These are phyloP conservation scores for Metschnikowia lachancei DNA, from an alignment of 805 yeast species.

Conservation along the genomic window DNA sequence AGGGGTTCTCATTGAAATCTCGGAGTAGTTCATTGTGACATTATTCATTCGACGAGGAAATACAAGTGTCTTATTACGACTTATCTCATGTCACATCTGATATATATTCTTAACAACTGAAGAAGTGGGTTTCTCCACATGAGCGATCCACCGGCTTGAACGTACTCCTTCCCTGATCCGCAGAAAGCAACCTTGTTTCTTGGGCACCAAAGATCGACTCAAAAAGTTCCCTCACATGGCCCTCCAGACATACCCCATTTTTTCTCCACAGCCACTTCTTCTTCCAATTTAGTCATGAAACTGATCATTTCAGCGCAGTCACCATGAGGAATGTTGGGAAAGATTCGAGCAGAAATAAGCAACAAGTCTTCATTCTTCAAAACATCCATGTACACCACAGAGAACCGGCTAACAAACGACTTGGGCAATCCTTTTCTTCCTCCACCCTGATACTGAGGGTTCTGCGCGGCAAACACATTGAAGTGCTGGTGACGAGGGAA, in stretches of 20 bases:
- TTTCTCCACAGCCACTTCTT: constrained; percentile 57
- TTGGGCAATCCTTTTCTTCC: constrained; percentile 98
- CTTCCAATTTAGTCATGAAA: constrained; percentile 67
- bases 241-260: constrained; percentile 78
- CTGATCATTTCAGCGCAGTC: constrained; percentile 55
- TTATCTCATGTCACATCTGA: too few relatives aligned
- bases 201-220: constrained; percentile 51
- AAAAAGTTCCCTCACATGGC: constrained; percentile 68
- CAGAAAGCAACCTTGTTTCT: constrained; percentile 38
- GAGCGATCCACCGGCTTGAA: constrained; percentile 62
- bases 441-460: constrained; percentile 98
- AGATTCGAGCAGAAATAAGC: constrained; percentile 69
- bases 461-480: constrained; percentile 95
- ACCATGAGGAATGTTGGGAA: constrained; percentile 53
- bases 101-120: too few relatives aligned
- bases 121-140: constrained; percentile 41
- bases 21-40: too few relatives aligned
- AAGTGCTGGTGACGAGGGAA: constrained; percentile 85
- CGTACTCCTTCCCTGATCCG: constrained; percentile 42
- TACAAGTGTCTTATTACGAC: too few relatives aligned
- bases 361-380: constrained; percentile 69
- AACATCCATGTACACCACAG: constrained; percentile 91
- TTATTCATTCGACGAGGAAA: too few relatives aligned
- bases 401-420: constrained; percentile 90
- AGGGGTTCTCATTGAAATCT: too few relatives aligned